phyloP scores from a whole-genome alignment of 805 yeast genomes.

The Lipomyces mesembrius region DNA sequence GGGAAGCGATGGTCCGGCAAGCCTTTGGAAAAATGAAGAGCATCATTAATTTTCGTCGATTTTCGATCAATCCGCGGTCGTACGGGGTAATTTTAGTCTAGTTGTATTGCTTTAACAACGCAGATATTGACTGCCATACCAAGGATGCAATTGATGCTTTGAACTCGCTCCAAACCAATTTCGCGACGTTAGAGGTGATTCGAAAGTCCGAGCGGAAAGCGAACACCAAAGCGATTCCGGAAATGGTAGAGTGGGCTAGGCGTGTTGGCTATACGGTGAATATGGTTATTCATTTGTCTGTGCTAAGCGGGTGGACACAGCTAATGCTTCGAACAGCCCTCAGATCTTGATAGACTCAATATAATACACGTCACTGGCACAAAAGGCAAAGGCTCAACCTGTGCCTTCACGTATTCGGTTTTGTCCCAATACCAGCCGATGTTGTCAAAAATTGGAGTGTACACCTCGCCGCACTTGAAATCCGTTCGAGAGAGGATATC shows the following conservation, averaged over 20 bases:
- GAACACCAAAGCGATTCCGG: conserved; percentile 65
- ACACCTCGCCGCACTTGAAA: conserved; percentile 93
- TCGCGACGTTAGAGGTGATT: conserved; percentile 83
- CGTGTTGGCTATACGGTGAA: conserved; percentile 63
- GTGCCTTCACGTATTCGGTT: conserved; percentile 89
- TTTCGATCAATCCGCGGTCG: conserved; percentile 19
- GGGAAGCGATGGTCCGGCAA: not conserved
- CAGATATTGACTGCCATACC: not conserved
- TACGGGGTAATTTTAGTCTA: conserved; percentile 10
- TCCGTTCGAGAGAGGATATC: conserved; percentile 90
- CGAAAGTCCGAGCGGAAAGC: conserved; percentile 71
- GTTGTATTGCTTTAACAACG: not conserved
- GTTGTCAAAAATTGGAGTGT: conserved; percentile 74
- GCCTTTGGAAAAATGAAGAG: not conserved
- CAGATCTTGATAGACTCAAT: conserved; percentile 74
- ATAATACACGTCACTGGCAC: conserved; percentile 95
- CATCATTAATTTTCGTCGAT: not conserved
- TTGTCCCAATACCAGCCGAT: conserved; percentile 61
- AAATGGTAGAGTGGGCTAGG: conserved; percentile 81
- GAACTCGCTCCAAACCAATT: conserved; percentile 88
- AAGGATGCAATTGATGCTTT: conserved; percentile 82
- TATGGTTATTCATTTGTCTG: conserved; percentile 23
- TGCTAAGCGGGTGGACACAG: not conserved
- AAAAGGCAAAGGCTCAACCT: conserved; percentile 97
- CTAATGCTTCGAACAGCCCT: conserved; percentile 44